Evolutionary conservation across 1,139 yeast genomes (phyloP).

Genomic region (Geotrichum carabidarum): DNA sequence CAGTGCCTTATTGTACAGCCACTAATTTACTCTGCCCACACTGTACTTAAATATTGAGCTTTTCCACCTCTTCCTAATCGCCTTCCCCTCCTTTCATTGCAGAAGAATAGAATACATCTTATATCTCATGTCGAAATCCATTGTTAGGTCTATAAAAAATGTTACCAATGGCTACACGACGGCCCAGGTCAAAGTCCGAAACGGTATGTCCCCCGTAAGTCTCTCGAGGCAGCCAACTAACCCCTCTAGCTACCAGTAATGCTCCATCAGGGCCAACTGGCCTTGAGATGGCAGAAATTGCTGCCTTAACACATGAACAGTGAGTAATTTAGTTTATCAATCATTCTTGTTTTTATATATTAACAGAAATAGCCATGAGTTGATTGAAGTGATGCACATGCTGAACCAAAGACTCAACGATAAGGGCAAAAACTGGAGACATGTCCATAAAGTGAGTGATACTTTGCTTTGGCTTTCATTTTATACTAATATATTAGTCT

Average conservation of each 20-base stretch:
- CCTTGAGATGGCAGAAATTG: constrained; percentile 78
- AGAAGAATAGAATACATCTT: background rate
- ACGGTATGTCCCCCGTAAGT: constrained; percentile 36
- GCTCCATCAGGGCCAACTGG: constrained; percentile 82
- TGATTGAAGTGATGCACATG: constrained; percentile 93
- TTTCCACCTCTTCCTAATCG: background rate
- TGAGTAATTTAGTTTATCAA: constrained; percentile 20
- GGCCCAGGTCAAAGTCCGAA: constrained; percentile 82
- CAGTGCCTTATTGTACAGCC: background rate
- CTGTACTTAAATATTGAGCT: background rate
- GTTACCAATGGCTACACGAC: constrained; percentile 89
- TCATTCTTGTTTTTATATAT: constrained; percentile 15
- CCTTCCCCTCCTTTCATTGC: too few relatives aligned
- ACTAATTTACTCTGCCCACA: background rate
- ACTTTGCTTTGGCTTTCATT: background rate
- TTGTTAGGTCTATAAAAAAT: constrained; percentile 84
- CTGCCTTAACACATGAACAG: constrained; percentile 65
- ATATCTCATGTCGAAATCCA: constrained; percentile 58
- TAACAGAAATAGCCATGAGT: constrained; percentile 49
- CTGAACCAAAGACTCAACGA: constrained; percentile 88
- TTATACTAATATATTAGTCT: constrained; percentile 36
- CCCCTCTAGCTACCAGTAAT: constrained; percentile 72
- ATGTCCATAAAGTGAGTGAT: constrained; percentile 61
- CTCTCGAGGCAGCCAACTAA: constrained; percentile 1
- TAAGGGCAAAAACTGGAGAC: constrained; percentile 97